Base-by-base conservation (phyloP, 2,329 filamentous ascomycete genomes). In the Emydomyces testavorans region DNA sequence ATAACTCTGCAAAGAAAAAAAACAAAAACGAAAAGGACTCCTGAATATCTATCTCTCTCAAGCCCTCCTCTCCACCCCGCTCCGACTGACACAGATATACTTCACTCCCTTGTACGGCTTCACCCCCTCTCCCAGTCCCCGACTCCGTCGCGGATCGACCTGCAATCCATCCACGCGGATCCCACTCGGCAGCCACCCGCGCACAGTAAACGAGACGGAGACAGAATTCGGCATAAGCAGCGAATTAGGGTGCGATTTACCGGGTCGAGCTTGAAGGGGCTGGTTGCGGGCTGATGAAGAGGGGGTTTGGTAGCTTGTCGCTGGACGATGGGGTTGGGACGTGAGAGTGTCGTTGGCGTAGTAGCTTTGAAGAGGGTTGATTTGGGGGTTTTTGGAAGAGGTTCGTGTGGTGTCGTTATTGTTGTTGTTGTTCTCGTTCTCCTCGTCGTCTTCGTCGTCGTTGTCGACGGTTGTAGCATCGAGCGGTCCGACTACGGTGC, bases 71-170 rank as follows among this genome's bases (percentile, higher is more conserved):
- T 74, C 71, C n/a, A 74, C 62, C 0, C 79, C 79, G 54, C 70
- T 70, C 50, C 69, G 66, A 60, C 76, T 79, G 10, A 80, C 76
- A 56, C 89, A 95, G 57, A 98, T 64, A 66, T 98, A 98, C 68
- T 98, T 98, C 55, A 98, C 92, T 1, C 92, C 92, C 69, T 96
- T 98, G 67, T 94, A 96, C 20, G 92, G 92, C 67, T 88, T 93
- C 32, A 96, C 80, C 2, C 84, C 80, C 55, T 94, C 87, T 0
- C 87, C 87, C 38, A 98, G 60, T 0, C 92, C 92, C 49, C 82
- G 78, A 65, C 86, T 94, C 68, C 82, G 88, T 63, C 85, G 82
- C n/a, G 78, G 72, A 62, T 82, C 78, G 11, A 82, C 65, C n/a
- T 71, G 70, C 52, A 82, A 60, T 55, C 73, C 75, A 46, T 82